phyloP scores from a whole-genome alignment of 2,329 filamentous ascomycete species.

The Diaporthe citriasiana region DNA sequence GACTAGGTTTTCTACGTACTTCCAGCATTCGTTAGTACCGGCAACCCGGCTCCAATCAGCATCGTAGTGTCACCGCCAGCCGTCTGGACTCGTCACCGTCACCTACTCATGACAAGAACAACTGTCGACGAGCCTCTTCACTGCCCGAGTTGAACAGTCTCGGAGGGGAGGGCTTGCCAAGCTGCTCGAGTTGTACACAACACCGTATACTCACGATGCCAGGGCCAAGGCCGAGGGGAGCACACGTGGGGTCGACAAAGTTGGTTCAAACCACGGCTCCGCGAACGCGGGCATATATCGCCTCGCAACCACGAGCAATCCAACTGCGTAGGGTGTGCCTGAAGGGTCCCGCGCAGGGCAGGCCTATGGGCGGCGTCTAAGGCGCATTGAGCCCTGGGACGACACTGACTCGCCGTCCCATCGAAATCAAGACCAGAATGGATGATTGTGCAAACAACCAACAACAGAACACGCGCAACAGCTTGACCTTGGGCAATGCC shows the following conservation, averaged over 20 bases:
- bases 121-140: not conserved
- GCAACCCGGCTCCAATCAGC: not conserved
- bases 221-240: not conserved
- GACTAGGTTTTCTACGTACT: not conserved
- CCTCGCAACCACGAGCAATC: not conserved
- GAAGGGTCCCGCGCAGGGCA: not conserved
- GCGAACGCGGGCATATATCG: not conserved
- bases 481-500: not conserved
- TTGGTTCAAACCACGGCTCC: not conserved
- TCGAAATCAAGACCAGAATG: not conserved
- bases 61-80: not conserved
- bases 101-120: constrained; percentile 1
- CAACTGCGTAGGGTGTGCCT: not conserved
- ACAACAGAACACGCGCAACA: not conserved
- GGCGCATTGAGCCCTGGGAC: constrained; percentile 13
- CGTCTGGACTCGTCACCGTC: constrained; percentile 4
- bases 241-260: constrained; percentile 20
- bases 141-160: not conserved
- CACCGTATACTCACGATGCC: not conserved
- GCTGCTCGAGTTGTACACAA: not conserved
- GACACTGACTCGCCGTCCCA: constrained; percentile 11
- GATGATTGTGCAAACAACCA: constrained; percentile 2
- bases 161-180: not conserved
- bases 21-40: not conserved
- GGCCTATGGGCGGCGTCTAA: constrained; percentile 5